Percentiles rank a stretch among this genome's conserved stretches.
Evolutionary conservation across 2,329 filamentous ascomycete genomes (phyloP).

Genomic region (Venturia aucupariae): DNA sequence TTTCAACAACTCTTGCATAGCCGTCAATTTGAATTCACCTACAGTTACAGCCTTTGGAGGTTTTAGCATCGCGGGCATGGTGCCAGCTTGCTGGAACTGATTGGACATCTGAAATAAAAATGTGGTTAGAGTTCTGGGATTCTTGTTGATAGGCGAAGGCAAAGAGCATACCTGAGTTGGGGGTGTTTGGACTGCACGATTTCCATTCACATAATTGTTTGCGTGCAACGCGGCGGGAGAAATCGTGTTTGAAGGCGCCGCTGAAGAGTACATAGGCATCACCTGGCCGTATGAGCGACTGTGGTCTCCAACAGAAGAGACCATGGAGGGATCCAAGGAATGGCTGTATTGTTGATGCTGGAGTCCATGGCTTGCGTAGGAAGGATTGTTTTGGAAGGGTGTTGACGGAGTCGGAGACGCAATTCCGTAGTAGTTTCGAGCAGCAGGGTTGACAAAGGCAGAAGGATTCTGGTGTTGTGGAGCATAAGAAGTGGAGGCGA

Average conservation of each 20-base stretch:
- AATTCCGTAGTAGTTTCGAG: neutral
- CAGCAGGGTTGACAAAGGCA: neutral
- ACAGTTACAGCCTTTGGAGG: conserved; percentile 7
- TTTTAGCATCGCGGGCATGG: neutral
- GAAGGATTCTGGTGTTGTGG: conserved; percentile 6
- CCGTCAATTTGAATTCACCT: conserved; percentile 31
- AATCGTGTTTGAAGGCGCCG: conserved; percentile 8
- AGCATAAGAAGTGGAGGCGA: neutral
- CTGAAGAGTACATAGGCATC: conserved; percentile 11
- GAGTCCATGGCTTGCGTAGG: conserved; percentile 14
- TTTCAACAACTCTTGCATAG: conserved; percentile 31
- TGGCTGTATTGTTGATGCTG: conserved; percentile 12
- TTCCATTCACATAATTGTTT: neutral
- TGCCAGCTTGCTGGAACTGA: neutral
- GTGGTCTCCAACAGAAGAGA: conserved; percentile 5
- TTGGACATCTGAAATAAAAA: neutral
- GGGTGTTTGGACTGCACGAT: neutral
- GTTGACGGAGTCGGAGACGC: conserved; percentile 9
- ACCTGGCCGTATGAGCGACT: conserved; percentile 7
- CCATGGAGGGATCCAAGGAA: conserved; percentile 18
- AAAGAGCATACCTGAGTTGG: neutral
- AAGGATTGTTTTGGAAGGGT: conserved; percentile 13
- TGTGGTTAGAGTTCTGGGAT: neutral
- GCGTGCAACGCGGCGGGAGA: conserved; percentile 6
- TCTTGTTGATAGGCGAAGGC: neutral